A percentile compares a stretch with the other conserved stretches of the same genome.
Conservation (phyloP, 2,329 filamentous ascomycete genomes). For the Akanthomyces dipterigenus region DNA sequence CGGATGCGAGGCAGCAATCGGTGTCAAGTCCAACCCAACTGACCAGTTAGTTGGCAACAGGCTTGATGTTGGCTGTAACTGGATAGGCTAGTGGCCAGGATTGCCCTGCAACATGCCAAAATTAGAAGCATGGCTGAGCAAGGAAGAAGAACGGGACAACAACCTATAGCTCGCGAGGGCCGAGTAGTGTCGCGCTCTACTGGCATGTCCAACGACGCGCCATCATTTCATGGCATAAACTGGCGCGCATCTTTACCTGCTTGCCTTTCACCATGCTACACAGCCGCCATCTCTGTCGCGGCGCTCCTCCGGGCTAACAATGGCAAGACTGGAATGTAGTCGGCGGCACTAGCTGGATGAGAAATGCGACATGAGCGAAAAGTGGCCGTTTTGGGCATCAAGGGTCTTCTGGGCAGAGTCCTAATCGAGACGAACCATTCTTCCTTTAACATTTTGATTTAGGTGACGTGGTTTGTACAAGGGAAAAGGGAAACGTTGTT, state of each 20-base stretch:
- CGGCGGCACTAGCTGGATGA: not conserved
- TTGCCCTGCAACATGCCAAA: no score
- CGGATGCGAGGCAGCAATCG: no score
- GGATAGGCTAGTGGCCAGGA: no score
- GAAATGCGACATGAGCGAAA: not conserved
- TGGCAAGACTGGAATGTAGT: not conserved
- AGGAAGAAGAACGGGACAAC: not conserved
- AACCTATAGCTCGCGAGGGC: no score
- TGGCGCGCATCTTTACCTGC: not conserved
- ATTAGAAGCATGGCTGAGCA: no score
- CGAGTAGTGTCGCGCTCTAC: no score
- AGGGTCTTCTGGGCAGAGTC: no score
- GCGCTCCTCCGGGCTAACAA: slow-evolving; percentile 5
- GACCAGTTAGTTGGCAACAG: no score
- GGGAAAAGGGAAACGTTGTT: not conserved
- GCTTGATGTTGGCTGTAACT: no score
- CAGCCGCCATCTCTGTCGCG: not conserved
- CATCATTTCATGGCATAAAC: not conserved
- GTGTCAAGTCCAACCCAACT: no score
- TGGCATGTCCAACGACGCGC: not conserved
- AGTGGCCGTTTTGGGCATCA: not conserved
- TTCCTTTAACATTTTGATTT: no score
- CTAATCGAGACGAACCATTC: no score
- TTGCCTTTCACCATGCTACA: not conserved
- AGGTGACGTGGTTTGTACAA: not conserved